Evolutionary conservation across 257 asterid genomes (phyloP).

Genomic region (Cordia subcordata): DNA sequence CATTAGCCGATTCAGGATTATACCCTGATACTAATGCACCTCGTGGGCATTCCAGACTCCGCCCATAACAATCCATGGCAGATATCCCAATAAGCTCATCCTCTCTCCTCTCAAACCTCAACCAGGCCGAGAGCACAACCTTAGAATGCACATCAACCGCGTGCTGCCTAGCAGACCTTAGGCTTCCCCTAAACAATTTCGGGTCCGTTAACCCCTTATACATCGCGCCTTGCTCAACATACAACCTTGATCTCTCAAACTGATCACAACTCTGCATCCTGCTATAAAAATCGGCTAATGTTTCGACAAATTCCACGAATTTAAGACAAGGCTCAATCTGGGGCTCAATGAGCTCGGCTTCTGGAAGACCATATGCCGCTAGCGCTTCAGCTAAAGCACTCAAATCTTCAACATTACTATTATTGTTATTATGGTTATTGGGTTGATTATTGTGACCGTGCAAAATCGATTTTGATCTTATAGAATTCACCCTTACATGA

Average conservation of each 20-base stretch:
- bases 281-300: conserved; percentile 58
- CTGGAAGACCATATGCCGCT: conserved; percentile 71
- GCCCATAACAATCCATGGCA: conserved; percentile 81
- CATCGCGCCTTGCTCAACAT: conserved; percentile 74
- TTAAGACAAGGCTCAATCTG: conserved; percentile 67
- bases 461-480: conserved; percentile 55
- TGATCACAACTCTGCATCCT: conserved; percentile 52
- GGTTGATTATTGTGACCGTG: conserved; percentile 43
- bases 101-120: conserved; percentile 88
- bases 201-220: conserved; percentile 73
- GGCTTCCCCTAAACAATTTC: conserved; percentile 76
- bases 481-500: conserved; percentile 59
- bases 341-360: conserved; percentile 71
- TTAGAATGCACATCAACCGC: conserved; percentile 88
- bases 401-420: conserved; percentile 8
- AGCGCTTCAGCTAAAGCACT: conserved; percentile 50
- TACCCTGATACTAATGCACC: conserved; percentile 60
- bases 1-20: conserved; percentile 75
- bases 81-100: conserved; percentile 80
- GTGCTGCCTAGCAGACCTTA: conserved; percentile 71
- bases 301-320: conserved; percentile 59
- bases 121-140: conserved; percentile 90
- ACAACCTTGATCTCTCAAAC: conserved; percentile 46
- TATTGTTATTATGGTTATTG: conserved; percentile 28
- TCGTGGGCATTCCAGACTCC: conserved; percentile 78